phyloP scores from a whole-genome alignment of 139 green algal genomes.

The Trebouxia sp. region DNA sequence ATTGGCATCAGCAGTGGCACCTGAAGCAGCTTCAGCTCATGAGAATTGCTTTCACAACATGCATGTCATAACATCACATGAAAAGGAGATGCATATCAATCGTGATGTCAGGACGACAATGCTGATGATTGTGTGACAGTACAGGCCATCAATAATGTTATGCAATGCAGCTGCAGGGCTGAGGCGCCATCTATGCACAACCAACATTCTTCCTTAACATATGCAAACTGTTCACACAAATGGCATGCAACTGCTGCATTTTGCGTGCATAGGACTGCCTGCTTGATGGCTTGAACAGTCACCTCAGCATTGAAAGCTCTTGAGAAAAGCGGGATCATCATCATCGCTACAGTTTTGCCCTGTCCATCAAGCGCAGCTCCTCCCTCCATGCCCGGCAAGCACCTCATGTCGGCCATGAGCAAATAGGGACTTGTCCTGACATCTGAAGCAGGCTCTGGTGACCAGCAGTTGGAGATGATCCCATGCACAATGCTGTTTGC shows the following conservation, averaged over 20 bases:
- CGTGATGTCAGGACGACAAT: no score
- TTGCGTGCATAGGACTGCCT: no score
- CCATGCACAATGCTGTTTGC: conserved; percentile 44
- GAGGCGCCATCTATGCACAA: no score
- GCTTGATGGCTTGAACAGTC: not conserved
- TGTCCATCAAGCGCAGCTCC: conserved; percentile 34
- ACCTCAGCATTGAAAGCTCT: conserved; percentile 48
- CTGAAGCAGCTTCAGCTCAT: not conserved
- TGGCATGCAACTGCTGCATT: not conserved
- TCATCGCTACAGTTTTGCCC: conserved; percentile 44
- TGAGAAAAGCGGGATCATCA: conserved; percentile 51
- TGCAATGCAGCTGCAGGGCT: no score
- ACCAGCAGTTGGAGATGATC: conserved; percentile 30
- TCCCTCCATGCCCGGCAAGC: conserved; percentile 75
- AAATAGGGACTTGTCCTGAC: conserved; percentile 16
- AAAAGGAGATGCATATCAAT: no score
- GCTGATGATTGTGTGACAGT: no score
- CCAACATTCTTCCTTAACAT: not conserved
- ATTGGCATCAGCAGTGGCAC: conserved; percentile 15
- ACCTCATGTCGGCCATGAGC: conserved; percentile 55
- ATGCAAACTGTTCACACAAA: not conserved
- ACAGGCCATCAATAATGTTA: no score
- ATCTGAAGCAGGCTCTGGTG: no score
- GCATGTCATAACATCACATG: no score
- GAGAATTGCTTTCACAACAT: not conserved